A percentile compares a stretch with the other conserved stretches of the same genome.
phyloP scores from a whole-genome alignment of 2,329 filamentous ascomycete genomes.

The Cryphonectria japonica region DNA sequence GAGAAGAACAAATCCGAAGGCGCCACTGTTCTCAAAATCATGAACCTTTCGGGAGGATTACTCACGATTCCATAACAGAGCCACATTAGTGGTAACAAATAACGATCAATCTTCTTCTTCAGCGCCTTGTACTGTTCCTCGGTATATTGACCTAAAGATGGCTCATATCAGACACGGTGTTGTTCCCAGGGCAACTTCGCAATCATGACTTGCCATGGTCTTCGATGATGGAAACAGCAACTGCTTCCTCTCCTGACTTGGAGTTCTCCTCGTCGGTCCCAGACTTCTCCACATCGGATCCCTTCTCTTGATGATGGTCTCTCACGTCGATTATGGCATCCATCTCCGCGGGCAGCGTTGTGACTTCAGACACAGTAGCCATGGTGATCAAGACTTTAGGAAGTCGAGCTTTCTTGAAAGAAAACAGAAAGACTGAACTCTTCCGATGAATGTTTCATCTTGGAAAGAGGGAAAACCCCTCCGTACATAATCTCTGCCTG shows the following conservation, averaged over 20 bases:
- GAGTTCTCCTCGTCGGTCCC: constrained; percentile 15
- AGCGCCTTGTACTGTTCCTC: constrained; percentile 44
- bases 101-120: constrained; percentile 48
- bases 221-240: background rate
- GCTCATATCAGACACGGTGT: background rate
- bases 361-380: constrained; percentile 20
- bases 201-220: background rate
- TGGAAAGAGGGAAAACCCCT: background rate
- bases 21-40: background rate
- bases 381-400: background rate
- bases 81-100: constrained; percentile 52
- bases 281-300: background rate
- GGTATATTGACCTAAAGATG: constrained; percentile 35
- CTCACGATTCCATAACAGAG: constrained; percentile 48
- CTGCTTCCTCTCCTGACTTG: background rate
- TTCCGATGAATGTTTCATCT: background rate
- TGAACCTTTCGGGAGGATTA: background rate
- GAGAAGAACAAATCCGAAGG: background rate
- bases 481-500: background rate
- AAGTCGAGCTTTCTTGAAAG: background rate
- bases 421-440: background rate
- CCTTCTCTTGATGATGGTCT: constrained; percentile 7
- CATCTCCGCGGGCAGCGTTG: constrained; percentile 12
- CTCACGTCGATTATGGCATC: constrained; percentile 6
- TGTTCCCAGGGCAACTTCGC: background rate